These are phyloP conservation scores for Termitomyces sp. DNA, from an alignment of 768 basidiomycete species.

Conservation along the genomic window DNA sequence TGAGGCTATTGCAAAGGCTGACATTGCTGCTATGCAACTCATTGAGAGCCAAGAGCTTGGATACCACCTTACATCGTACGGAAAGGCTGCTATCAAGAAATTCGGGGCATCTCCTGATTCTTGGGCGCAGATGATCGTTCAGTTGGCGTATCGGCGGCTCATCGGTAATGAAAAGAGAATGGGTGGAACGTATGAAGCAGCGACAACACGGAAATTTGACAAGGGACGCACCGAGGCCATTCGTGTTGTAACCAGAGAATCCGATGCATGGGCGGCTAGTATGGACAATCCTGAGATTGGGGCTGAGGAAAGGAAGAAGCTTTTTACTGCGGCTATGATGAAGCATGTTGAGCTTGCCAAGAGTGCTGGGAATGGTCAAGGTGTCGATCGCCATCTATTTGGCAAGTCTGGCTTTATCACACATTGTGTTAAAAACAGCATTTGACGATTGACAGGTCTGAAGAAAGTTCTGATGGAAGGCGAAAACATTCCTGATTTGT, in stretches of 20 bases:
- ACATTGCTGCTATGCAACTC: conserved; percentile 48
- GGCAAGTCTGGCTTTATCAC: conserved; percentile 37
- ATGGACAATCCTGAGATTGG: conserved; percentile 53
- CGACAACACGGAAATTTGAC: conserved; percentile 81
- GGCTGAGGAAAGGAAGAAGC: conserved; percentile 36
- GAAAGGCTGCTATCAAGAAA: conserved; percentile 80
- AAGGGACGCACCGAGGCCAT: conserved; percentile 96
- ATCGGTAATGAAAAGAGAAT: conserved; percentile 44
- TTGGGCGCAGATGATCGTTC: conserved; percentile 91
- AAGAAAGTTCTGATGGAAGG: conserved; percentile 58
- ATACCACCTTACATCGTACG: conserved; percentile 67
- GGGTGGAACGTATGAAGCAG: conserved; percentile 92
- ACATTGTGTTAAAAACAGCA: background rate
- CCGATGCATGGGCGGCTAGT: conserved; percentile 68
- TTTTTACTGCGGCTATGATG: conserved; percentile 58
- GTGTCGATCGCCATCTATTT: conserved; percentile 84
- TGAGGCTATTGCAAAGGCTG: conserved; percentile 52
- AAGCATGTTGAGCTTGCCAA: conserved; percentile 64
- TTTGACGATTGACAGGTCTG: conserved; percentile 42
- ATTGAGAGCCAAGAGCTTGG: conserved; percentile 57
- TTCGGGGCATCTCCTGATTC: conserved; percentile 91
- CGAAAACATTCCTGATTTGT: conserved; percentile 65
- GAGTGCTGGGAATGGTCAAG: conserved; percentile 58
- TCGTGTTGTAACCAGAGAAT: conserved; percentile 71
- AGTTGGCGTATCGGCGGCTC: conserved; percentile 80